Base-by-base conservation (phyloP, 139 green algal species). In the Coelastrella sp. region DNA sequence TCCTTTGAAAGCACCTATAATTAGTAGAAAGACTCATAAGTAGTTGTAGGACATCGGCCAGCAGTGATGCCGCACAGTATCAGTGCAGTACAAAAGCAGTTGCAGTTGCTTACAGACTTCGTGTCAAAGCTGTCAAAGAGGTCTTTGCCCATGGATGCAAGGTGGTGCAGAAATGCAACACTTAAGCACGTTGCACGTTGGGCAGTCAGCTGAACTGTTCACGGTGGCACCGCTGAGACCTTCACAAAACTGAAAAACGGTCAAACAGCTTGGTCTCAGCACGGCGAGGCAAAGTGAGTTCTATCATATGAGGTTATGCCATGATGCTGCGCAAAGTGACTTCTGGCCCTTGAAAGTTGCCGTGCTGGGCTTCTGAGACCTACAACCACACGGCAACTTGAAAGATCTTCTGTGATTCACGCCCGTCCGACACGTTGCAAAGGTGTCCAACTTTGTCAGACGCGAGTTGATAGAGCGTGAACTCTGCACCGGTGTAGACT, bases 41-140 rank as follows among this genome's bases (percentile, higher is more conserved):
- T 58, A 84, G 20, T 84, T 68, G 19, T 0, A 61, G 58, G 19
- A 61, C 24, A 25, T 84, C 35, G 35, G 35, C 35, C 35, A 49
- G 35, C 35, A 49, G 35, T 49, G 35, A 49, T 49, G 35, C 35
- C 35, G 56, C 22, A 49, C 70, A 19, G 35, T 19, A 49, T 14
- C 59, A 49, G 49, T 72, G 79, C 56, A 70, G 19, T n/a, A 70
- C 25, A 85, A 12, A 84, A 66, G 35, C 49, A 60, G 27, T 8
- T 22, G 15, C 82, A 87, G 12, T 6, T n/a, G 81, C 81, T 60
- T 1, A 86, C 81, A 35, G 59, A 79, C 15, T 87, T 65, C 20
- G 82, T 73, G 14, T 87, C 65, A 24, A 87, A 87, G 9, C 49
- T 15, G 8, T 87, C 82, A 65, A 65, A 87, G n/a, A 87, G 78